A percentile compares a stretch with the other conserved stretches of the same genome.
Evolutionary conservation across 23 red algal species (phyloP).

Genomic region (Gracilaria domingensis): DNA sequence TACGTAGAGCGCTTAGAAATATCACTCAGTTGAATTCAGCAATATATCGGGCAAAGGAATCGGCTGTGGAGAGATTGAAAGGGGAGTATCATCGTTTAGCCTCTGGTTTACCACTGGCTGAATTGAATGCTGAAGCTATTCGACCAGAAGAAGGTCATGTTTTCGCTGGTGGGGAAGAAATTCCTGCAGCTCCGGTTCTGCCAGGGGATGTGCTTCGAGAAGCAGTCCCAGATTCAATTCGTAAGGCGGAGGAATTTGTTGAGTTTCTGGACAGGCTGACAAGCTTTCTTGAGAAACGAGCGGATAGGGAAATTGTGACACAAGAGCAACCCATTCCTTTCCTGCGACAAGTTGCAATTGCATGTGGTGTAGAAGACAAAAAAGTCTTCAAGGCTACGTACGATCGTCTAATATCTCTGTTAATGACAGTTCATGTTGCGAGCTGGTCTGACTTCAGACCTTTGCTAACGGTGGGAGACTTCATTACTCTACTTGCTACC

Average conservation of each 20-base stretch:
- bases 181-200: constrained; percentile 75
- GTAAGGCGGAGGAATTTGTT: constrained; percentile 92
- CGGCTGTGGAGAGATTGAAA: constrained; percentile 60
- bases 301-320: constrained; percentile 53
- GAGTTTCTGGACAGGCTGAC: constrained; percentile 78
- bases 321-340: constrained; percentile 72
- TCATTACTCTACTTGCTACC: constrained; percentile 87
- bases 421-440: constrained; percentile 82
- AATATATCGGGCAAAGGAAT: constrained; percentile 58
- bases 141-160: constrained; percentile 27
- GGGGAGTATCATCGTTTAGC: constrained; percentile 91
- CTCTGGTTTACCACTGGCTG: constrained; percentile 64
- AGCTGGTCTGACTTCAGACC: constrained; percentile 79
- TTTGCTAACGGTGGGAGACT: constrained; percentile 83
- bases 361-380: constrained; percentile 63
- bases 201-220: constrained; percentile 78
- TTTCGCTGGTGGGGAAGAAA: constrained; percentile 47
- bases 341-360: constrained; percentile 67
- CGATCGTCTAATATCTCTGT: constrained; percentile 84
- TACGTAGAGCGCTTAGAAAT: constrained; percentile 72
- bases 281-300: constrained; percentile 70
- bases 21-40: constrained; percentile 78
- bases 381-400: constrained; percentile 76
- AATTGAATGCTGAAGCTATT: constrained; percentile 24
- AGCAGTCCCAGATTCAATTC: constrained; percentile 89